phyloP scores from a whole-genome alignment of 2,329 filamentous ascomycete genomes.

The Colletotrichum lini region DNA sequence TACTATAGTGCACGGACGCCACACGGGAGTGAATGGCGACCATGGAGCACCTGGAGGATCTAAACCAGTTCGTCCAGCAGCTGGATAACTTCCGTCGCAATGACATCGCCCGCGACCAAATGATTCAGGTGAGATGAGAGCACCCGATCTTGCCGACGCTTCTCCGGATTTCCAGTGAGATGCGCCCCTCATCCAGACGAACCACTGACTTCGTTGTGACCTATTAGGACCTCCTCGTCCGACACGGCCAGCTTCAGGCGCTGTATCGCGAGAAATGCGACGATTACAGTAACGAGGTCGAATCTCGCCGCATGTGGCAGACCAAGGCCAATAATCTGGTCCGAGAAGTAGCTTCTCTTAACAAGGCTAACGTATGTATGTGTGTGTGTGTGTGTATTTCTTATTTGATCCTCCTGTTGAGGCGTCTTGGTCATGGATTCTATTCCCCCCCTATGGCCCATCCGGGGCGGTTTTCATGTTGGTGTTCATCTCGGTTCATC shows the following conservation, averaged over 20 bases:
- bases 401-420: too few species aligned
- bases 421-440: too few species aligned
- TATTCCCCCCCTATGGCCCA: too few species aligned
- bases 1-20: neutral
- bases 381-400: too few species aligned
- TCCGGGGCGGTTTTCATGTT: too few species aligned
- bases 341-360: constrained; percentile 31
- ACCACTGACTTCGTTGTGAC: neutral
- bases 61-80: constrained; percentile 28
- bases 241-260: constrained; percentile 21
- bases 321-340: constrained; percentile 35
- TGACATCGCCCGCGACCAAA: constrained; percentile 36
- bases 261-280: constrained; percentile 40
- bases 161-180: neutral
- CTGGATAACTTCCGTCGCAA: constrained; percentile 35
- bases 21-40: neutral
- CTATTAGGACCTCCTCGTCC: constrained; percentile 28
- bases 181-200: too few species aligned
- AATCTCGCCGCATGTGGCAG: constrained; percentile 44
- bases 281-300: constrained; percentile 45
- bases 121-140: constrained; percentile 32
- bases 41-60: constrained; percentile 28
- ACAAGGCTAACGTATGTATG: constrained; percentile 38
- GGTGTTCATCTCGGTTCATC: too few species aligned
- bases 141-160: too few species aligned